Evolutionary conservation across 345 rosid species (phyloP).

Genomic region (Orychophragmus violaceus): DNA sequence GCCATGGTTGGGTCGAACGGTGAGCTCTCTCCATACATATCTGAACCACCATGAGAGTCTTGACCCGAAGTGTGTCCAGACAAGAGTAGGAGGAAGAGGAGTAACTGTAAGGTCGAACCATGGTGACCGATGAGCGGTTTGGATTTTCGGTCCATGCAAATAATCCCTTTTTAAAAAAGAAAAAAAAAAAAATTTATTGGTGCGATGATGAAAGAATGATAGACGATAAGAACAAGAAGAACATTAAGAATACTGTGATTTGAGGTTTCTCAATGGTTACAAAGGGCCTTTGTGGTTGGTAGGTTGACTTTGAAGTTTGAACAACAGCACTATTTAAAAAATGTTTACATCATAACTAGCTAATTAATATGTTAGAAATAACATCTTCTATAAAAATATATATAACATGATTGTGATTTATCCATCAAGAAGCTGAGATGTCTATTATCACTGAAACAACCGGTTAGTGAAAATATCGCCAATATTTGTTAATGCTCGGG

Average conservation of each 20-base stretch:
- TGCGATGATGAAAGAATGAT: background rate
- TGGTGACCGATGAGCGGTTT: background rate
- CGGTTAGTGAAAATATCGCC: constrained; percentile 7
- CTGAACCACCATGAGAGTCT: constrained; percentile 8
- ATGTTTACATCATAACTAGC: constrained; percentile 19
- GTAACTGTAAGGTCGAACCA: background rate
- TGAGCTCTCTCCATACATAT: background rate
- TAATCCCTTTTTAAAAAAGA: background rate
- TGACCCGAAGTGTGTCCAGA: constrained; percentile 26
- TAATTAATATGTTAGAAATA: background rate
- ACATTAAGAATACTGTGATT: background rate
- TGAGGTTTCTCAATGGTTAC: constrained; percentile 20
- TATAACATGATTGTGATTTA: constrained; percentile 9
- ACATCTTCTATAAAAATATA: background rate
- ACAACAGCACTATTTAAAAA: constrained; percentile 16
- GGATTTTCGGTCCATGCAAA: background rate
- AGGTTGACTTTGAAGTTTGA: constrained; percentile 25
- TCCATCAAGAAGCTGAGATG: constrained; percentile 25
- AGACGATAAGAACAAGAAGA: background rate
- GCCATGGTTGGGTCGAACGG: constrained; percentile 58
- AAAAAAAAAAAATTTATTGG: background rate
- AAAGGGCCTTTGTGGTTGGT: constrained; percentile 7
- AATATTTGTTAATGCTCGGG: background rate
- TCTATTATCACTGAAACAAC: constrained; percentile 13
- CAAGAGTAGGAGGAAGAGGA: constrained; percentile 16